Evolutionary conservation across 2,329 filamentous ascomycete genomes (phyloP), one percentile per base, ranked within the genome.

Genomic region (Tricladium varicosporioides): DNA sequence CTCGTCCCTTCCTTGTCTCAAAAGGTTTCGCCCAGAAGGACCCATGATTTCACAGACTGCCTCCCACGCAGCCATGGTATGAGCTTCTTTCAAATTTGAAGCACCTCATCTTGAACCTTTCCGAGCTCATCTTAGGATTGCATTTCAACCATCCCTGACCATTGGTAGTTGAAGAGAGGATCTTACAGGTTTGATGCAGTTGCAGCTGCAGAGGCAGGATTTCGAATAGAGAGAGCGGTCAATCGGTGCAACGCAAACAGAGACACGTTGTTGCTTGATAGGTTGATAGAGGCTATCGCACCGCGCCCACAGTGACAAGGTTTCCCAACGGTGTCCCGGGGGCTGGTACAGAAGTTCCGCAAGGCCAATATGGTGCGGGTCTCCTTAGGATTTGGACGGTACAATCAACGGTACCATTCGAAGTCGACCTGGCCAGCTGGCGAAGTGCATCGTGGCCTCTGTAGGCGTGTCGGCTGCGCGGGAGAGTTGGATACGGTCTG

Each of bases 191-290:
- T 32, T 31, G 47, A 18, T 49, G 9, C 22, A 16, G 27, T 27
- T 14, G 13, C 19, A 32, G 47, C 8, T 33, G 27, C 47, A 18
- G 10, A 15, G 5, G n/a, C 14, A 18, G 14, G 9, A 32, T 22
- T 27, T 27, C 22, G 43, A n/a, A 33, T 9, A 22, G 16, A 15
- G 10, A 27, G 48, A 56, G 54, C 48, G 54, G 54, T 56, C 46
- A 56, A 47, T 16, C 33, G 32, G 19, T 31, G n/a, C 47, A 33
- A 11, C n/a, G 40, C 19, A 33, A 15, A 14, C 31, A 15, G 49
- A 55, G 50, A 40, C 63, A 65, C 63, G 61, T 65, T 65, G 53
- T 57, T 40, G 47, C 42, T 60, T 58, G 61, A 62, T 62, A 57
- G 63, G 63, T 52, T 54, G 56, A 44, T 49, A 62, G 32, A 27